These are phyloP conservation scores for Axilococcus clingmanii DNA, from an alignment of 139 green algal genomes.

Conservation along the genomic window DNA sequence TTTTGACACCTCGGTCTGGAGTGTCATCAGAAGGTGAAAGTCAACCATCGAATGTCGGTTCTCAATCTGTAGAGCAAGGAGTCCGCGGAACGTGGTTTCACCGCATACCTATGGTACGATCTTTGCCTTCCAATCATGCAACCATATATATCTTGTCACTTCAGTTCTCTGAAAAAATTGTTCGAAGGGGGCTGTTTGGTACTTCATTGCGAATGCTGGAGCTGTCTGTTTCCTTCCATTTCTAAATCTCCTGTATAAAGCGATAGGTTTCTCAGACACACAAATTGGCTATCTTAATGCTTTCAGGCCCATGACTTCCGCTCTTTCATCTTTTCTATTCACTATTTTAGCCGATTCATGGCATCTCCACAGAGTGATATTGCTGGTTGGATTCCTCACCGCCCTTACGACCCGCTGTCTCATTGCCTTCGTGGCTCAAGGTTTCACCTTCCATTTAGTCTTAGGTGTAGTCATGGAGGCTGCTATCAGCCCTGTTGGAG, in stretches of 20 bases:
- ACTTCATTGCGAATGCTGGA: background rate
- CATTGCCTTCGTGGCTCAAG: slow-evolving; percentile 5
- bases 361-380: background rate
- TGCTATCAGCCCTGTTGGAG: background rate
- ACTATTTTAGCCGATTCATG: background rate
- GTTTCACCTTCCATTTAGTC: slow-evolving; percentile 4
- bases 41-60: no score
- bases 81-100: no score
- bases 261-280: background rate
- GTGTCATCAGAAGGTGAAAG: no score
- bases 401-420: background rate
- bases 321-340: background rate
- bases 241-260: slow-evolving; percentile 9
- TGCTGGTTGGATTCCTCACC: slow-evolving; percentile 1
- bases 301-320: slow-evolving; percentile 5
- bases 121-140: no score
- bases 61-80: no score
- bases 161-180: no score
- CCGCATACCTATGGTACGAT: no score
- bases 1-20: no score
- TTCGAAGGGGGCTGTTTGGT: no score
- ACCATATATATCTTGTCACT: no score
- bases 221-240: slow-evolving; percentile 16
- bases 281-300: slow-evolving; percentile 13
- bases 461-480: slow-evolving; percentile 16